Percentiles rank a stretch among this genome's conserved stretches.
phyloP scores from a whole-genome alignment of 2,329 filamentous ascomycete genomes.

The Lecanicillium sp. region DNA sequence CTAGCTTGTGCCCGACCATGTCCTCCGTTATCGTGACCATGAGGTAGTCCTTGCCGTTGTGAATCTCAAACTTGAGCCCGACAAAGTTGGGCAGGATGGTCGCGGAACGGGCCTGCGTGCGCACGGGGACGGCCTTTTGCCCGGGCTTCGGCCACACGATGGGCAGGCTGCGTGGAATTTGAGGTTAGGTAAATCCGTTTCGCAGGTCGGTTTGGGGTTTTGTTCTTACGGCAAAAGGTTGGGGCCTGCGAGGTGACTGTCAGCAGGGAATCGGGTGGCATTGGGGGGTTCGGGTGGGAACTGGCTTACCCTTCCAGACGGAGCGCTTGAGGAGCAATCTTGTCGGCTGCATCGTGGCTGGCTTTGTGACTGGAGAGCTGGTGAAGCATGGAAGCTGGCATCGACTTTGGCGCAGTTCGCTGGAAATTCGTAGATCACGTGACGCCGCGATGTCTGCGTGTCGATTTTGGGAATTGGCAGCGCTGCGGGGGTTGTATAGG shows the following conservation, averaged over 20 bases:
- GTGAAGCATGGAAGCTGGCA: neutral
- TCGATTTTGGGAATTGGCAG: no score
- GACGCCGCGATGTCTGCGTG: neutral
- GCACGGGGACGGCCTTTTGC: constrained; percentile 64
- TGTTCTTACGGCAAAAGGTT: constrained; percentile 48
- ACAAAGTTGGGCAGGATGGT: constrained; percentile 92
- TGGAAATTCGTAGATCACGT: constrained; percentile 1
- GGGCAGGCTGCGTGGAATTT: constrained; percentile 43
- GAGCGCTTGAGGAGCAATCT: constrained; percentile 65
- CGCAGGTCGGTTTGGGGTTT: neutral
- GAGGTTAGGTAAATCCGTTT: constrained; percentile 19
- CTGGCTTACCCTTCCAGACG: constrained; percentile 73
- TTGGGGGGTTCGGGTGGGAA: neutral
- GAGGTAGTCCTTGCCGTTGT: constrained; percentile 84
- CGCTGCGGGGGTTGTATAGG: no score
- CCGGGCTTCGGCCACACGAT: constrained; percentile 56
- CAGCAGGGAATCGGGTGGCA: neutral
- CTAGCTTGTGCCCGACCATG: constrained; percentile 94
- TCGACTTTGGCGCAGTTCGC: neutral
- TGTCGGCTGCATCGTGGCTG: constrained; percentile 59
- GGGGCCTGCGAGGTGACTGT: constrained; percentile 32
- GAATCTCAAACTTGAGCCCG: constrained; percentile 79
- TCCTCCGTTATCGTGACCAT: constrained; percentile 84
- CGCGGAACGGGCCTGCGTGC: constrained; percentile 78
- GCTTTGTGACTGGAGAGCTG: neutral